phyloP scores from a whole-genome alignment of 116 monocot genomes.

The Dioscorea cayenensis region DNA sequence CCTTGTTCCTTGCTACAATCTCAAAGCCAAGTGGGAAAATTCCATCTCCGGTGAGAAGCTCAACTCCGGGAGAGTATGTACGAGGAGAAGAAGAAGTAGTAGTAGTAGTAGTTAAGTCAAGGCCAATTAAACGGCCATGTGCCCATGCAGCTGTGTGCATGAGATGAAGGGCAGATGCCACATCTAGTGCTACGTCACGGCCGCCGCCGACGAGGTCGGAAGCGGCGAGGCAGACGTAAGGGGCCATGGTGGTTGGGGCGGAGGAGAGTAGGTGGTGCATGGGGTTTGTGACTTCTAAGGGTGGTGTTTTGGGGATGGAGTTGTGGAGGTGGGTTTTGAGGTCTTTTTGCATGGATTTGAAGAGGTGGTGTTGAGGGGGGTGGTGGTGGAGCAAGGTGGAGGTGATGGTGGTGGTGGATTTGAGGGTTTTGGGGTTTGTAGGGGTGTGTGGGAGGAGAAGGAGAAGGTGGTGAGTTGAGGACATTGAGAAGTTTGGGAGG shows the following conservation, averaged over 20 bases:
- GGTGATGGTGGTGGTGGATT: no score
- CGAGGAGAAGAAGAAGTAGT: not conserved
- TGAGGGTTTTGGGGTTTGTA: no score
- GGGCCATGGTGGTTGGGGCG: conserved; percentile 10
- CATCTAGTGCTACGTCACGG: conserved; percentile 1
- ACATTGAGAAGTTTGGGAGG: no score
- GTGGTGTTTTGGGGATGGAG: not conserved
- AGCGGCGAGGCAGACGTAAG: conserved; percentile 17
- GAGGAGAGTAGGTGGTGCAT: conserved; percentile 11
- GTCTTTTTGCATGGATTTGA: not conserved
- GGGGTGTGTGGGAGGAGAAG: no score
- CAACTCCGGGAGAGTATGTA: not conserved
- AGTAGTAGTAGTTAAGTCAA: not conserved
- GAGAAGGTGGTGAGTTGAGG: no score
- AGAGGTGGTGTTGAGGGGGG: no score
- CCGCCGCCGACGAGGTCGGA: conserved; percentile 8
- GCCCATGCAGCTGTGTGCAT: not conserved
- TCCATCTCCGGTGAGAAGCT: conserved; percentile 9
- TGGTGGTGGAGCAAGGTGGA: no score
- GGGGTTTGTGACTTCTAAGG: not conserved
- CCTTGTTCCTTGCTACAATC: conserved; percentile 6
- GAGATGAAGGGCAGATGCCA: conserved; percentile 17
- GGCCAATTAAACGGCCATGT: not conserved
- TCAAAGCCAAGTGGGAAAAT: conserved; percentile 12
- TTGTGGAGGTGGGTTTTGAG: conserved; percentile 9